Base-by-base conservation (phyloP, 768 basidiomycete species). In the Dioszegia aurantiaca region DNA sequence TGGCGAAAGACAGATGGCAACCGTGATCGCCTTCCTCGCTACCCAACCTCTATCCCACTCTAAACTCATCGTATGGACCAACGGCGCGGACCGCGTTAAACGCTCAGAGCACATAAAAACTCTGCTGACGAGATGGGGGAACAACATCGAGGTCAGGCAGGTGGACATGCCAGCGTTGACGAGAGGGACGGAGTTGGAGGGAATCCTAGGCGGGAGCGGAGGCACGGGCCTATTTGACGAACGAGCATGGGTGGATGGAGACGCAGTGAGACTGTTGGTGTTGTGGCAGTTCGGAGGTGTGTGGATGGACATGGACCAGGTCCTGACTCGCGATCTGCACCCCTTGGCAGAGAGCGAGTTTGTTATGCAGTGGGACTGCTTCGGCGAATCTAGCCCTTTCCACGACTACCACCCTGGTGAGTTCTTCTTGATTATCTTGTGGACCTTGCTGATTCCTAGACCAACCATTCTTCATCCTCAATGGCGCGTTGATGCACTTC, bases 281-380 rank as follows among this genome's bases (percentile, higher is more conserved):
- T 78, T 95, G 31, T 97, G 92, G 89, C 85, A 83, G 60, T 85
- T 83, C 69, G 94, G 94, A 1, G 94, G 94, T 0, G 84, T 95
- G 23, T 98, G 94, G 94, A 81, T 97, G 45, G 94, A 99, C 74
- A 95, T 97, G 91, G 94, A 99, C 77, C 88, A 88, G 49, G 81
- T 98, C 55, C 79, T 97, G 62, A 94, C 90, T 43, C 80, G 94
- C 55, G 89, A 92, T 77, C 78, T 98, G 31, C 80, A 85, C 2
- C 91, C 93, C 9, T 80, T 97, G 55, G 81, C 88, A 5, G 93
- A 95, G 74, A 87, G 90, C 68, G 94, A 99, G 77, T 99, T 93
- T 72, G 90, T 97, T 10, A 94, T 90, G 1, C 92, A 99, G 69
- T 99, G 94, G 94, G 94, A 99, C 72, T 97, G 94, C 75, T 97